Conservation (phyloP, 345 rosid genomes). For the Corymbia maculata region DNA sequence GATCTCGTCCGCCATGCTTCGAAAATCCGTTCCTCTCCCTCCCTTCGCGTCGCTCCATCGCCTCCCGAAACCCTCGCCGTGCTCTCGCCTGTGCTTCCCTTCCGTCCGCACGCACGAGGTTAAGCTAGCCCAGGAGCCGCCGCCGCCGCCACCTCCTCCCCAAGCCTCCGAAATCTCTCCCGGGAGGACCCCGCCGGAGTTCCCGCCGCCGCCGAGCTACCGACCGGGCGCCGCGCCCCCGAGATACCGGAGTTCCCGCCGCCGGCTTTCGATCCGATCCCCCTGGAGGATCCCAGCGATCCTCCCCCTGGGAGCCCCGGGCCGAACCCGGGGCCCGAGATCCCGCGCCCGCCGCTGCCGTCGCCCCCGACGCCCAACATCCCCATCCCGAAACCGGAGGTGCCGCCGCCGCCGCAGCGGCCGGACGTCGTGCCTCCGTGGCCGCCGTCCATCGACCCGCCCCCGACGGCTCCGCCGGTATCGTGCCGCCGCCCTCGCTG, state of each 20-base stretch:
- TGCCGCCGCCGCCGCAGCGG: slow-evolving; percentile 8
- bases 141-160: neutral
- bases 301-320: slow-evolving; percentile 1
- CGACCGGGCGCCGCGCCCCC: neutral
- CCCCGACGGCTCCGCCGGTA: slow-evolving; percentile 5
- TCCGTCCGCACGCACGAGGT: neutral
- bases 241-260: slow-evolving; percentile 2
- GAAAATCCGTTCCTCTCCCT: neutral
- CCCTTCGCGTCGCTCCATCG: neutral
- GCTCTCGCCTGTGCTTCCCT: neutral
- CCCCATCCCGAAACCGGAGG: slow-evolving; percentile 12
- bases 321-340: neutral
- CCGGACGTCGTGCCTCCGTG: slow-evolving; percentile 6
- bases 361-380: slow-evolving; percentile 3
- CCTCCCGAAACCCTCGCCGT: neutral
- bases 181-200: slow-evolving; percentile 1
- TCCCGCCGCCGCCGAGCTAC: slow-evolving; percentile 6
- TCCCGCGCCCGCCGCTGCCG: slow-evolving; percentile 4
- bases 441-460: slow-evolving; percentile 16
- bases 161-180: neutral
- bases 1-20: neutral
- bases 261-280: neutral
- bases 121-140: neutral
- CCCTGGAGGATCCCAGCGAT: slow-evolving; percentile 2
- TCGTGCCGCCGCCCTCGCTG: slow-evolving; percentile 3